Conservation (phyloP, 108 stramenopile species). For the Cyclotella sp. region DNA sequence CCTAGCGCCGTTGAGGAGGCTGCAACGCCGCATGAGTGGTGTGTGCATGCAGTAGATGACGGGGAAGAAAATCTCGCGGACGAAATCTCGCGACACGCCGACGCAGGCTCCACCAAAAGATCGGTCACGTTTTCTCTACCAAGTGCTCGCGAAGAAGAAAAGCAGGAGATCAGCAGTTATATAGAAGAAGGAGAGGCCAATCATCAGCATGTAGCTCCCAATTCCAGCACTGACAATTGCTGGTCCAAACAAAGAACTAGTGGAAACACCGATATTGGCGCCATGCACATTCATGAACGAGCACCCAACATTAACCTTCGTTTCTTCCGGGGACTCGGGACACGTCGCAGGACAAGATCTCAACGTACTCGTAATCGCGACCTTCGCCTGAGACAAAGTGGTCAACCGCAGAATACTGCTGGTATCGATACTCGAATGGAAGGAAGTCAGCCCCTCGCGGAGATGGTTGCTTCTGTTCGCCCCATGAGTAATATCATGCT, state of each 20-base stretch:
- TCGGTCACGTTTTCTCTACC: too few species aligned
- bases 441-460: not conserved
- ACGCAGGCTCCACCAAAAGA: too few species aligned
- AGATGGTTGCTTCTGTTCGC: not conserved
- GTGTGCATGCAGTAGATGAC: too few species aligned
- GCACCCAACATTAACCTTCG: constrained; percentile 9
- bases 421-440: not conserved
- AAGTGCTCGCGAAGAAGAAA: too few species aligned
- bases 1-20: too few species aligned
- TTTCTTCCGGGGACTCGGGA: not conserved
- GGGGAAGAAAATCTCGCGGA: too few species aligned
- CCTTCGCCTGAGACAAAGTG: not conserved
- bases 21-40: too few species aligned
- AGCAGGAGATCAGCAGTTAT: too few species aligned
- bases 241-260: not conserved
- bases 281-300: not conserved
- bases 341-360: not conserved
- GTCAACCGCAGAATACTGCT: too few species aligned
- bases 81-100: too few species aligned
- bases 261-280: not conserved
- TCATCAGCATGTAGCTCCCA: too few species aligned
- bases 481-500: not conserved
- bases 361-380: not conserved
- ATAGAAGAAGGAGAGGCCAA: too few species aligned
- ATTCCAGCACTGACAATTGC: not conserved